Base-by-base conservation (phyloP, 805 yeast genomes). In the Wickerhamomyces hampshirensis region DNA sequence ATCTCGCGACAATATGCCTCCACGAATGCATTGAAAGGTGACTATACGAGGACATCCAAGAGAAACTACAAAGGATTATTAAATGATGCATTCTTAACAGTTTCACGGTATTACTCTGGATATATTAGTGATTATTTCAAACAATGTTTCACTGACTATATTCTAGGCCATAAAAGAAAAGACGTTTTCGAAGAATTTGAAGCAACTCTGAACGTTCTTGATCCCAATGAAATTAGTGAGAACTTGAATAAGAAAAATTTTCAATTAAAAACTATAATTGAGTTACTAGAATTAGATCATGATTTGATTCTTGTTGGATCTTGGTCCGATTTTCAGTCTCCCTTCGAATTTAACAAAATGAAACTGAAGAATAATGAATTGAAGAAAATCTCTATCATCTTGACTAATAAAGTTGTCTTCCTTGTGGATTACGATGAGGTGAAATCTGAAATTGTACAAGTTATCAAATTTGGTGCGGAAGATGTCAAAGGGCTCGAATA, bases 1-100 rank as follows among this genome's bases (percentile, higher is more conserved):
- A 73, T 79, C 18, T 76, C 84, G 9, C 75, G 69, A 31, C 80
- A 77, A 42, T 79, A 79, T 49, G 73, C 80, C 3, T 71, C 75
- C 5, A 75, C 81, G 1, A 70, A 69, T 50, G 80, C 80, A 0
- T 53, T 75, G 40, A 69, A 69, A 42, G 73, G 73, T 6, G 75
- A 69, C 36, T 69, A 55, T 42, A 69, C 73, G 1, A 44, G 75
- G 38, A 65, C 69, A 1, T 57, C 64, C 12, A 59, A 63, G 39
- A 53, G 75, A 30, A 62, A 63, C 33, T 61, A 66, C 36, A 47
- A 56, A 21, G 74, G 75, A 0, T 50, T 68, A 5, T 37, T 69
- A 19, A 66, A 58, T 18, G 75, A 69, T 46, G 73, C 68, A 5
- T 48, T 64, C 31, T 44, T 67, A 34, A 63, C 72, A 0, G 37